A percentile compares a stretch with the other conserved stretches of the same genome.
Conservation (phyloP, 1,139 yeast genomes). For the Pichia inconspicua region DNA sequence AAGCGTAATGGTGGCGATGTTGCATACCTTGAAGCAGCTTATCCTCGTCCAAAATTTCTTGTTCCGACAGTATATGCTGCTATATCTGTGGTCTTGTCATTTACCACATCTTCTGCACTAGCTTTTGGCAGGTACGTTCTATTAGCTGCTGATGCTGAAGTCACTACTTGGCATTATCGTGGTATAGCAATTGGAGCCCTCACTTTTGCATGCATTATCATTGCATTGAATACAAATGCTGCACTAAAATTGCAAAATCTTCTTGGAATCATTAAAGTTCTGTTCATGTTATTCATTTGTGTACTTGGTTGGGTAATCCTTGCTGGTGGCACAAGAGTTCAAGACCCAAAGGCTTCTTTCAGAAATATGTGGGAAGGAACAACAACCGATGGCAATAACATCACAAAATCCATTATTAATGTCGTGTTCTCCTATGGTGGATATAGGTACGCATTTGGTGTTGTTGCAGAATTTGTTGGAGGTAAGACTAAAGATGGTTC, state of each 20-base stretch:
- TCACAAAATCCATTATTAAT: slow-evolving; percentile 37
- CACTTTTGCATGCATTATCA: slow-evolving; percentile 27
- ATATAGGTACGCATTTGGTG: slow-evolving; percentile 32
- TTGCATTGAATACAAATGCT: slow-evolving; percentile 30
- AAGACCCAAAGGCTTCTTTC: slow-evolving; percentile 30
- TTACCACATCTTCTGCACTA: slow-evolving; percentile 35
- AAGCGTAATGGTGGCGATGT: slow-evolving; percentile 36
- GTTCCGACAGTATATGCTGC: slow-evolving; percentile 40
- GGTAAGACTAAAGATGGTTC: slow-evolving; percentile 22
- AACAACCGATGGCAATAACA: slow-evolving; percentile 35
- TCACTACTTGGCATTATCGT: slow-evolving; percentile 35
- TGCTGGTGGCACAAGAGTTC: slow-evolving; percentile 33
- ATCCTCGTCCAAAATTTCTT: slow-evolving; percentile 34
- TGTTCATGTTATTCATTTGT: slow-evolving; percentile 33
- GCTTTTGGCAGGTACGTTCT: slow-evolving; percentile 37
- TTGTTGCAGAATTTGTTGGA: slow-evolving; percentile 31
- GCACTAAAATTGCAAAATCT: slow-evolving; percentile 32
- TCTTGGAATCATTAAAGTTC: slow-evolving; percentile 35
- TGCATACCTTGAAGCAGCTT: slow-evolving; percentile 38
- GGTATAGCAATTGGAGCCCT: slow-evolving; percentile 37
- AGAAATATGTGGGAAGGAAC: slow-evolving; percentile 33
- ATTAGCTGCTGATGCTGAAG: slow-evolving; percentile 32
- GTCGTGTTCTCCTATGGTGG: slow-evolving; percentile 40
- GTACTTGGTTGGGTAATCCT: slow-evolving; percentile 35
- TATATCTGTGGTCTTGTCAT: slow-evolving; percentile 34